These are phyloP conservation scores for Malus sieversii DNA, from an alignment of 306 rosid species.

Conservation along the genomic window DNA sequence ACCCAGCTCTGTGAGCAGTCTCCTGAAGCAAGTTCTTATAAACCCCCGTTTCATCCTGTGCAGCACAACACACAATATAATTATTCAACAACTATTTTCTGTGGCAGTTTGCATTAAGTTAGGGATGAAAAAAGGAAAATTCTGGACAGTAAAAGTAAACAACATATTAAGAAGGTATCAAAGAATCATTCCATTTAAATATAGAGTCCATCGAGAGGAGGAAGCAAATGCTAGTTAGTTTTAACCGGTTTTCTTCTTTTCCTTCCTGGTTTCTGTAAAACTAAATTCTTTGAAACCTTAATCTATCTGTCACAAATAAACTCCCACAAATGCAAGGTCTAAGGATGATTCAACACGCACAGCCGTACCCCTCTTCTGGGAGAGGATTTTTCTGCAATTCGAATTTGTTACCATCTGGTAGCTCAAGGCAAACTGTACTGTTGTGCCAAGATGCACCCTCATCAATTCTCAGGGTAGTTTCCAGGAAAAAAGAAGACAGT, in stretches of 20 bases:
- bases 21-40: slow-evolving; percentile 87
- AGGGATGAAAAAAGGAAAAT: neutral
- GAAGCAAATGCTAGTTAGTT: neutral
- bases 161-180: neutral
- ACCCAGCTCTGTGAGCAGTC: slow-evolving; percentile 84
- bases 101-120: neutral
- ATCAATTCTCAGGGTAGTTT: neutral
- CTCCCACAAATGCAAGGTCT: neutral
- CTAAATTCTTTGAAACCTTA: neutral
- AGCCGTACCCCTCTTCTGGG: neutral
- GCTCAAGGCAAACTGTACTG: no score
- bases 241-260: neutral
- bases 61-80: neutral
- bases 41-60: slow-evolving; percentile 76
- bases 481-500: neutral
- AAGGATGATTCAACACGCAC: neutral
- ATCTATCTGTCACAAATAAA: neutral
- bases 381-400: no score
- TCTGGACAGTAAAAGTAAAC: neutral
- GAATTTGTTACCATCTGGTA: no score
- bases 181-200: neutral
- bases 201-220: no score
- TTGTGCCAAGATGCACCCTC: neutral
- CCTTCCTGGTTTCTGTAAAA: neutral
- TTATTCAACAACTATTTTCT: neutral